phyloP scores from a whole-genome alignment of 768 basidiomycete species.

The Lentinula detonsa region DNA sequence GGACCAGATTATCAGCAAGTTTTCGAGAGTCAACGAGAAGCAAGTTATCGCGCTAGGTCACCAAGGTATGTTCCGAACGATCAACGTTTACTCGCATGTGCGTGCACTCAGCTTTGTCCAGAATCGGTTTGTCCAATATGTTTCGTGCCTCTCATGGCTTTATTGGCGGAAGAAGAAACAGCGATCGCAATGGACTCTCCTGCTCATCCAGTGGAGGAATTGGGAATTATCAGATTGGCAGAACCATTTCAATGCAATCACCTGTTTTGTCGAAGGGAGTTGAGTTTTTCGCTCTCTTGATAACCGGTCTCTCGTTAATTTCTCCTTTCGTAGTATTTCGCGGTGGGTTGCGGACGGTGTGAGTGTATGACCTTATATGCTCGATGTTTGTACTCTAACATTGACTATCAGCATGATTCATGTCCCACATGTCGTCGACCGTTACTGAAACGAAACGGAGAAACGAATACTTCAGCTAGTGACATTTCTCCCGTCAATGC shows the following conservation, averaged over 20 bases:
- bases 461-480: neutral
- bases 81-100: neutral
- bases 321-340: slow-evolving; percentile 39
- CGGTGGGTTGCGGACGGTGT: slow-evolving; percentile 61
- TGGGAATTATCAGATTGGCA: slow-evolving; percentile 63
- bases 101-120: slow-evolving; percentile 17
- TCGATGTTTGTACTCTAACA: slow-evolving; percentile 6
- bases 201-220: slow-evolving; percentile 59
- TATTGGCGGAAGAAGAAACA: slow-evolving; percentile 70
- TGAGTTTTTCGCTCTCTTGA: slow-evolving; percentile 15
- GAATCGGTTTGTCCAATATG: slow-evolving; percentile 77
- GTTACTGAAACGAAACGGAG: slow-evolving; percentile 25
- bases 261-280: slow-evolving; percentile 82
- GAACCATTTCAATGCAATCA: slow-evolving; percentile 54
- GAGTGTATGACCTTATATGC: slow-evolving; percentile 15
- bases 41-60: slow-evolving; percentile 42
- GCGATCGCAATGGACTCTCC: slow-evolving; percentile 76
- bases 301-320: slow-evolving; percentile 10
- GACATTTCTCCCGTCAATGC: slow-evolving; percentile 9
- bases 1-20: slow-evolving; percentile 32
- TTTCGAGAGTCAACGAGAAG: slow-evolving; percentile 47
- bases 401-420: slow-evolving; percentile 43
- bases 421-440: slow-evolving; percentile 61
- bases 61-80: slow-evolving; percentile 26
- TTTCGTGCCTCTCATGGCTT: slow-evolving; percentile 58